Percentiles rank a stretch among this genome's conserved stretches.
These are phyloP conservation scores for Alternaria atra DNA, from an alignment of 2,329 filamentous ascomycete species.

Conservation along the genomic window DNA sequence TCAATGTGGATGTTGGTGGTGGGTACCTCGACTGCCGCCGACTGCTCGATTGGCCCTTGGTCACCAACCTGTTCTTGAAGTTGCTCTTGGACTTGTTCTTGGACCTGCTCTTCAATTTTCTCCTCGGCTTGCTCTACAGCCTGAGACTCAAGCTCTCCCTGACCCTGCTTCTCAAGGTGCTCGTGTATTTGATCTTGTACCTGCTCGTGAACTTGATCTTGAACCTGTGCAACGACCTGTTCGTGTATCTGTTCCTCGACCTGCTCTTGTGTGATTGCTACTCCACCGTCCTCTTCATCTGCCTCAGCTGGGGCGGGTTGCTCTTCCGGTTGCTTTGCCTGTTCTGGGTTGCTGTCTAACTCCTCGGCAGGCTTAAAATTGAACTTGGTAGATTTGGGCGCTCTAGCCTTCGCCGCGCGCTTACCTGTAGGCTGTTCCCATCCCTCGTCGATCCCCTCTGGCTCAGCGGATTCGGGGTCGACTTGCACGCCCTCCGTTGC, in stretches of 20 bases:
- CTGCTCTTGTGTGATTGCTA: constrained; percentile 14
- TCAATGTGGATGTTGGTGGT: constrained; percentile 13
- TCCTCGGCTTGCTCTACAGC: constrained; percentile 15
- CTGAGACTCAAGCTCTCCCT: constrained; percentile 5
- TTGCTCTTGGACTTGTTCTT: constrained; percentile 17
- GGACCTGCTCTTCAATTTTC: constrained; percentile 12
- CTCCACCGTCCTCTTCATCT: constrained; percentile 15
- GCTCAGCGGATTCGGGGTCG: constrained; percentile 4
- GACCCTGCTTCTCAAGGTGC: constrained; percentile 12
- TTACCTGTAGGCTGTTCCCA: constrained; percentile 24
- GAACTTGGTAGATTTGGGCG: constrained; percentile 17
- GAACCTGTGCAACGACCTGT: constrained; percentile 11
- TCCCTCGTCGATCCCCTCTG: constrained; percentile 12
- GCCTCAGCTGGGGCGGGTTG: neutral
- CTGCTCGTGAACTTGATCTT: constrained; percentile 23
- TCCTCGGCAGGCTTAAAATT: constrained; percentile 22
- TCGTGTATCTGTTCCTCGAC: constrained; percentile 16
- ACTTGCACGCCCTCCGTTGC: constrained; percentile 1
- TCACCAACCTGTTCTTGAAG: constrained; percentile 10
- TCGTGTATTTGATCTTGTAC: constrained; percentile 22
- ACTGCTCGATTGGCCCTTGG: constrained; percentile 5
- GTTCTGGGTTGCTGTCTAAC: neutral
- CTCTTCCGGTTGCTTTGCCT: constrained; percentile 11
- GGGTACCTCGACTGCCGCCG: constrained; percentile 6
- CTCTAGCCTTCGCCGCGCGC: constrained; percentile 18